Percentiles rank a stretch among this genome's conserved stretches.
Evolutionary conservation across 208 protist species (phyloP).

Genomic region (Trichomonas vaginalis): DNA sequence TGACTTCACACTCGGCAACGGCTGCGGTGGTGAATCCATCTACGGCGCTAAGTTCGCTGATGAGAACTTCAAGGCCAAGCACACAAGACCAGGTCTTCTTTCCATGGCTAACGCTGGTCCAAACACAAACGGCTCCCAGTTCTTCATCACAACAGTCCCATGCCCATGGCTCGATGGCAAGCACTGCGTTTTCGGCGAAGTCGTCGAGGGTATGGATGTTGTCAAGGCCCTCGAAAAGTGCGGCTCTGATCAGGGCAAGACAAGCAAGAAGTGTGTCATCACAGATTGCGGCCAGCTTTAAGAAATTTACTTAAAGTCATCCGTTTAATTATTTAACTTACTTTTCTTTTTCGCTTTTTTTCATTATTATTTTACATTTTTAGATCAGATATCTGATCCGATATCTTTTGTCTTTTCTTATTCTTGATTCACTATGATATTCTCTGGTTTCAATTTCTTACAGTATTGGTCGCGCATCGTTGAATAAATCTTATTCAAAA

Average conservation of each 20-base stretch:
- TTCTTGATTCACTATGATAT: too few relatives aligned
- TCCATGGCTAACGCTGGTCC: conserved; percentile 60
- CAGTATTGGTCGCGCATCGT: too few relatives aligned
- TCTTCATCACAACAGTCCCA: conserved; percentile 54
- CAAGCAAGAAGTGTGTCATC: background rate
- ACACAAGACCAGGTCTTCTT: conserved; percentile 43
- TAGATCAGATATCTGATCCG: too few relatives aligned
- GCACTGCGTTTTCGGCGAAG: conserved; percentile 64
- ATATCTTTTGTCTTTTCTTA: too few relatives aligned
- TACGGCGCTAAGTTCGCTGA: conserved; percentile 53
- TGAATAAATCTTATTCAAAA: too few relatives aligned
- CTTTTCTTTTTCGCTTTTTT: too few relatives aligned
- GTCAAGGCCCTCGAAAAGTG: conserved; percentile 29
- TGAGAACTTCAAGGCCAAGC: conserved; percentile 31
- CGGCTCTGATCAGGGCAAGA: background rate
- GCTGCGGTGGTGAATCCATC: conserved; percentile 58
- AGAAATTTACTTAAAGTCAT: too few relatives aligned
- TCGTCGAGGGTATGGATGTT: conserved; percentile 44
- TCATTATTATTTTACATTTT: too few relatives aligned
- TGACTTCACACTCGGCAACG: conserved; percentile 50
- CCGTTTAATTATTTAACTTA: too few relatives aligned
- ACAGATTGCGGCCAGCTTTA: background rate
- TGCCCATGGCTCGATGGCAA: conserved; percentile 49
- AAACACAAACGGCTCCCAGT: conserved; percentile 54
- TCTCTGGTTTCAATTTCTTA: too few relatives aligned